These are phyloP conservation scores for Anthoceros angustus DNA, from an alignment of 225 moss, liverwort and hornwort genomes.

Conservation along the genomic window DNA sequence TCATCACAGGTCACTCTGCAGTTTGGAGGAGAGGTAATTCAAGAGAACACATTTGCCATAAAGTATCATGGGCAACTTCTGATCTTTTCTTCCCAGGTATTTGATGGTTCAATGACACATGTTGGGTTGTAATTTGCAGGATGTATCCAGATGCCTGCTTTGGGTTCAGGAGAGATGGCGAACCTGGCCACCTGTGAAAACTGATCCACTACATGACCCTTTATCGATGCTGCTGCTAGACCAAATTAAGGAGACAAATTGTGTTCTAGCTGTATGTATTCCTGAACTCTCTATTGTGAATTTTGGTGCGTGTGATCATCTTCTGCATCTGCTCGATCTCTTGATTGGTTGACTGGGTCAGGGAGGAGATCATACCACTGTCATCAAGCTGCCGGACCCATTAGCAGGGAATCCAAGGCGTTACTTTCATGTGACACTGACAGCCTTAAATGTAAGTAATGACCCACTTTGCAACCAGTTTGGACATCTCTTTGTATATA, in stretches of 20 bases:
- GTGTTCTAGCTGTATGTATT: conserved; percentile 48
- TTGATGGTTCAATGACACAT: too few relatives aligned
- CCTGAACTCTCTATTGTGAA: conserved; percentile 8
- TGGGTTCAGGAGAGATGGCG: conserved; percentile 85
- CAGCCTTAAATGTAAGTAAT: conserved; percentile 51
- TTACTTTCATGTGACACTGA: conserved; percentile 48
- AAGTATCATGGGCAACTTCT: too few relatives aligned
- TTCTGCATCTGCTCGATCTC: neutral
- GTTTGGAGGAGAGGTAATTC: conserved; percentile 85
- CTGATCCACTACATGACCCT: conserved; percentile 61
- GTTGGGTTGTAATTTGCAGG: conserved; percentile 30
- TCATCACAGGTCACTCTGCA: conserved; percentile 69
- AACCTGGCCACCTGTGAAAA: conserved; percentile 67
- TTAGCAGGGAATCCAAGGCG: conserved; percentile 58
- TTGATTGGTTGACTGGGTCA: neutral
- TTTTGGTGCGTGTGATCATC: conserved; percentile 9
- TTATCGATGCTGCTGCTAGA: conserved; percentile 67
- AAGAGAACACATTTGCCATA: neutral
- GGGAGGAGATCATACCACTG: conserved; percentile 76
- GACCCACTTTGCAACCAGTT: neutral
- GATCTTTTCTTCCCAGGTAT: neutral
- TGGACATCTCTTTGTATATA: neutral
- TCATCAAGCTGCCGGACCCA: conserved; percentile 51
- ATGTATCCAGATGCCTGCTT: conserved; percentile 81
- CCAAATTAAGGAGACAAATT: conserved; percentile 63